Evolutionary conservation across 106 monocot species (phyloP), one percentile per base, ranked within the genome.

Genomic region (Triglochin maritima): DNA sequence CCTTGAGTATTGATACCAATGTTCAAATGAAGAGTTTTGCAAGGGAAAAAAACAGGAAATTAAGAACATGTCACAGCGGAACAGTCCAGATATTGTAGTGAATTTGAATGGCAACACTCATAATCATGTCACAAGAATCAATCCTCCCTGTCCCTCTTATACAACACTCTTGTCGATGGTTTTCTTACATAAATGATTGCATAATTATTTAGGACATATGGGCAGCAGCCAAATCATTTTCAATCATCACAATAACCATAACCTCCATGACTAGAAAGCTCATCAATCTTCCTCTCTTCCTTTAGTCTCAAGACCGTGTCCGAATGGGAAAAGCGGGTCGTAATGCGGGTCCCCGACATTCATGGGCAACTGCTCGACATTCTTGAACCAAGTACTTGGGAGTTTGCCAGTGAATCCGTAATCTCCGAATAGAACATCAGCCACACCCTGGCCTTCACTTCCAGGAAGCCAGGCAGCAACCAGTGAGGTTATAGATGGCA

Each of bases 391-490:
- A 9, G 63, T 63, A 4, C 72, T 6, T 41, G 63, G 49, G 29
- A 72, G 72, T 53, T 52, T 72, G 12, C 72, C 72, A 0, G 72
- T 53, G 62, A 72, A 63, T 3, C 62, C 72, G 14, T 63, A 72
- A 15, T 72, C 63, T 6, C 63, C 72, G 17, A 63, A 72, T 7
- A 72, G 45, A 42, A 71, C 51, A 50, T 71, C 71, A 17, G 61
- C 17, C 5, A 71, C 71, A 47, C 71, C 71, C 42, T 62, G 60
- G 42, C 71, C 71, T 52, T 71, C 71, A 9, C 62, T 62, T 10
- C 71, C 71, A 4, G 71, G 60, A 17, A 71, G 71, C 71, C 71
- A 71, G 4, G 71, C 71, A n/a, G 60, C 71, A 17, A 71, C 71
- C 7, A 71, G 62, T 4, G 60, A 60, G 9, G 60, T 59, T 5